Percentiles rank a stretch among this genome's conserved stretches.
Conservation (phyloP, 2,329 filamentous ascomycete genomes). For the Knoxdaviesia capensis region DNA sequence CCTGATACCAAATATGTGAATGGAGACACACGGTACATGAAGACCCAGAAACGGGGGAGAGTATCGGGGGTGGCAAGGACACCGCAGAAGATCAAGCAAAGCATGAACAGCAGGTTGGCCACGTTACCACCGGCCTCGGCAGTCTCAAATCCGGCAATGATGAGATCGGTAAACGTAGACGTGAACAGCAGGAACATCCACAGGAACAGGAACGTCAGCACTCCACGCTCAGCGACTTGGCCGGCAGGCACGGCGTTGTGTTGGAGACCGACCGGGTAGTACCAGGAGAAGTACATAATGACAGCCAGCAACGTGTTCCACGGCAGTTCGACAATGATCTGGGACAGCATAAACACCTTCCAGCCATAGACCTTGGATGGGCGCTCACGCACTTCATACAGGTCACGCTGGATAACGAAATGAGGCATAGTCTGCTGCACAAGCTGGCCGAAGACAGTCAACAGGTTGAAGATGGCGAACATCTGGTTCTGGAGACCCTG, state of each 20-base stretch:
- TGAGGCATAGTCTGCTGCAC: conserved; percentile 71
- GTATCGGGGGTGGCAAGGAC: conserved; percentile 43
- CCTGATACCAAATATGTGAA: conserved; percentile 65
- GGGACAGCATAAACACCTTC: conserved; percentile 68
- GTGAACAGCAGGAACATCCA: conserved; percentile 61
- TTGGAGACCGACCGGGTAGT: conserved; percentile 68
- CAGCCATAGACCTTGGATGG: conserved; percentile 72
- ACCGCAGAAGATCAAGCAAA: conserved; percentile 57
- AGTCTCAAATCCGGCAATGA: conserved; percentile 55
- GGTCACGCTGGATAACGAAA: conserved; percentile 60
- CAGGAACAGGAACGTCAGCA: conserved; percentile 60
- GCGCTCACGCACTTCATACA: conserved; percentile 72
- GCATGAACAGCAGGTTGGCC: conserved; percentile 53
- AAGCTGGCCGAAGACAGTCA: conserved; percentile 64
- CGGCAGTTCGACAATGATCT: conserved; percentile 68
- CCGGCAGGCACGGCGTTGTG: conserved; percentile 43
- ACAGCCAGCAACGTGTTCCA: conserved; percentile 62
- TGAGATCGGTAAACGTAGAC: conserved; percentile 60
- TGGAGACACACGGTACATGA: conserved; percentile 67
- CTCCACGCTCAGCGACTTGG: conserved; percentile 47
- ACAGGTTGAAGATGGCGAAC: conserved; percentile 69
- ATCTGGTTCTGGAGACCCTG: conserved; percentile 74
- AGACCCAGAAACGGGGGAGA: conserved; percentile 61
- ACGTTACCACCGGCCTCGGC: conserved; percentile 60
- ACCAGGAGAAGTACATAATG: conserved; percentile 66